These are phyloP conservation scores for Torulaspora gathmanii DNA, from an alignment of 805 yeast genomes.

Conservation along the genomic window DNA sequence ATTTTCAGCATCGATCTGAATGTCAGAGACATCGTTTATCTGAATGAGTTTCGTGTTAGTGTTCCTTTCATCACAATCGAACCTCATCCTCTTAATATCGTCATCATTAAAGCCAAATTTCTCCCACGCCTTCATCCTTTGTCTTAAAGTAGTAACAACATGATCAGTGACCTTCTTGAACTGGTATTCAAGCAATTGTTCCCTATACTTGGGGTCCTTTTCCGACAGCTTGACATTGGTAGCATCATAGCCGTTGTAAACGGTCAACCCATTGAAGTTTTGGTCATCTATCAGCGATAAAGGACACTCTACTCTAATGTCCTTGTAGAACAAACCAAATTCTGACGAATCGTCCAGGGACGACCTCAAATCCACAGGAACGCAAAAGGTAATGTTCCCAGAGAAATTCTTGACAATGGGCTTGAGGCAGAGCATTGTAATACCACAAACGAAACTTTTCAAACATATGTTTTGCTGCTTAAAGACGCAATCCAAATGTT, in stretches of 20 bases:
- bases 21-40: constrained; percentile 28
- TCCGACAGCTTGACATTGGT: constrained; percentile 13
- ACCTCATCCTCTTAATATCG: constrained; percentile 31
- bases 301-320: constrained; percentile 28
- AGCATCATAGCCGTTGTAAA: constrained; percentile 23
- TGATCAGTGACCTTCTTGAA: constrained; percentile 23
- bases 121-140: constrained; percentile 23
- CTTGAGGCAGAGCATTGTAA: constrained; percentile 29
- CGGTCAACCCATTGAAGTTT: constrained; percentile 11
- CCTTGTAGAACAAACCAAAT: constrained; percentile 27
- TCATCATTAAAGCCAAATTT: constrained; percentile 27
- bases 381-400: constrained; percentile 22
- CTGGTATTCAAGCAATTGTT: constrained; percentile 24
- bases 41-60: constrained; percentile 19
- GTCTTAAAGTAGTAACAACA: constrained; percentile 16
- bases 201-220: constrained; percentile 17
- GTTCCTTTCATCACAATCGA: constrained; percentile 13
- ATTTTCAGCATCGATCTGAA: constrained; percentile 4
- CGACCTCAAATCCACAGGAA: constrained; percentile 26
- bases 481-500: constrained; percentile 14
- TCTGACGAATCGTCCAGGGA: constrained; percentile 10
- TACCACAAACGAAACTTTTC: constrained; percentile 27
- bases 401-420: constrained; percentile 20
- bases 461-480: constrained; percentile 23
- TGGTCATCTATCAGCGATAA: constrained; percentile 23